Evolutionary conservation across 768 basidiomycete species (phyloP).

Genomic region (Gautieria morchelliformis): DNA sequence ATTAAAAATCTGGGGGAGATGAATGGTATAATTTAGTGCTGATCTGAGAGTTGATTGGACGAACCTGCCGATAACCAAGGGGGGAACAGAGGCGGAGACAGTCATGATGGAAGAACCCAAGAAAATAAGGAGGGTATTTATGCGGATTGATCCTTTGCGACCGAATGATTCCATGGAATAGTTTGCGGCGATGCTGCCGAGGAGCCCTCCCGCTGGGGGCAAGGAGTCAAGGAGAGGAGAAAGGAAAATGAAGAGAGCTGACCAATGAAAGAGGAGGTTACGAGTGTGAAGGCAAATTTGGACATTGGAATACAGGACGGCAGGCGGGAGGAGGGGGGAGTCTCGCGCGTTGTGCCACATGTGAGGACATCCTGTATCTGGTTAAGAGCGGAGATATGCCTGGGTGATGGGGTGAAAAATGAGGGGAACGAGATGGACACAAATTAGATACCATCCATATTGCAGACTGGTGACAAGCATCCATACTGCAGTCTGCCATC

Average conservation of each 20-base stretch:
- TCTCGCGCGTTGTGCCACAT: constrained; percentile 33
- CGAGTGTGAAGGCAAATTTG: constrained; percentile 63
- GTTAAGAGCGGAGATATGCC: constrained; percentile 86
- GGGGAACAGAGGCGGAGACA: constrained; percentile 43
- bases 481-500: constrained; percentile 8
- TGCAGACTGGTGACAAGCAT: constrained; percentile 6
- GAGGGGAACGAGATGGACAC: not conserved
- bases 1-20: constrained; percentile 42
- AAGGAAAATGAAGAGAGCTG: constrained; percentile 5
- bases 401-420: constrained; percentile 29
- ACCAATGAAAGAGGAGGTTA: constrained; percentile 74
- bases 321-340: constrained; percentile 28
- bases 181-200: constrained; percentile 65
- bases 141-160: constrained; percentile 53
- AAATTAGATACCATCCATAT: constrained; percentile 7
- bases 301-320: constrained; percentile 78
- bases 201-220: constrained; percentile 57
- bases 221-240: not conserved
- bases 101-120: constrained; percentile 60
- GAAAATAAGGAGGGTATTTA: constrained; percentile 46
- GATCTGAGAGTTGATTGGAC: constrained; percentile 11
- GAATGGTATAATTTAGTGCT: not conserved
- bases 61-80: constrained; percentile 60
- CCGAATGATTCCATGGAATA: constrained; percentile 62
- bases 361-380: constrained; percentile 75